Percentiles rank a stretch among this genome's conserved stretches.
phyloP scores from a whole-genome alignment of 2,329 filamentous ascomycete species.

The Aspergillus aculeatinus region DNA sequence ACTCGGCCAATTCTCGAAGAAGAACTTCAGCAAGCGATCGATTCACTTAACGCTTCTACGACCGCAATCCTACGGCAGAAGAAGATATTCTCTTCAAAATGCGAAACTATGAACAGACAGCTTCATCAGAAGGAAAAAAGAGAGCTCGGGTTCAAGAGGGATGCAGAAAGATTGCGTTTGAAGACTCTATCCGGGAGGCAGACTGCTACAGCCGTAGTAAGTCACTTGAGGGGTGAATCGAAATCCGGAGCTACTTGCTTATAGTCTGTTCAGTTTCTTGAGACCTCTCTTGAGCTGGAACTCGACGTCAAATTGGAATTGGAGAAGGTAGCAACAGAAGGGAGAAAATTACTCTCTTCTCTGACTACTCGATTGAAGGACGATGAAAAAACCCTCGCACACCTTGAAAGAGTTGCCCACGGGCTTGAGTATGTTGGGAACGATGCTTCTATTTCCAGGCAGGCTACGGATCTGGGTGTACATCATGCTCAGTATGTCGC shows the following conservation, averaged over 20 bases:
- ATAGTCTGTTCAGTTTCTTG: slow-evolving; percentile 30
- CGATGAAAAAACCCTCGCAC: slow-evolving; percentile 35
- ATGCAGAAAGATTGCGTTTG: slow-evolving; percentile 32
- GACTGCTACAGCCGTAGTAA: slow-evolving; percentile 32
- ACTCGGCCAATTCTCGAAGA: slow-evolving; percentile 41
- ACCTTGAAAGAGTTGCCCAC: slow-evolving; percentile 31
- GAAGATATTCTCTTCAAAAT: slow-evolving; percentile 32
- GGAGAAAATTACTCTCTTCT: slow-evolving; percentile 34
- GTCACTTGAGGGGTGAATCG: background rate
- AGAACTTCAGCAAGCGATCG: slow-evolving; percentile 38
- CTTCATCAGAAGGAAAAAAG: slow-evolving; percentile 24
- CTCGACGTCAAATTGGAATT: slow-evolving; percentile 29
- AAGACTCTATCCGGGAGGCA: slow-evolving; percentile 39
- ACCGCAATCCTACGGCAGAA: slow-evolving; percentile 35
- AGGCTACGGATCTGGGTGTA: slow-evolving; percentile 28
- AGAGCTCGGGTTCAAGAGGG: slow-evolving; percentile 25
- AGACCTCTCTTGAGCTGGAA: slow-evolving; percentile 36
- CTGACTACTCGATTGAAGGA: slow-evolving; percentile 37
- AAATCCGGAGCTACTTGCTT: slow-evolving; percentile 14
- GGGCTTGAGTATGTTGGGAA: slow-evolving; percentile 30
- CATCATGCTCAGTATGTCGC: slow-evolving; percentile 34
- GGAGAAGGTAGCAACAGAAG: slow-evolving; percentile 32
- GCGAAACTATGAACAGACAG: slow-evolving; percentile 30
- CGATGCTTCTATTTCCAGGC: slow-evolving; percentile 30
- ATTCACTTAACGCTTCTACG: slow-evolving; percentile 39